These are phyloP conservation scores for Xylaria curta DNA, from an alignment of 495 filamentous ascomycete species.

Conservation along the genomic window DNA sequence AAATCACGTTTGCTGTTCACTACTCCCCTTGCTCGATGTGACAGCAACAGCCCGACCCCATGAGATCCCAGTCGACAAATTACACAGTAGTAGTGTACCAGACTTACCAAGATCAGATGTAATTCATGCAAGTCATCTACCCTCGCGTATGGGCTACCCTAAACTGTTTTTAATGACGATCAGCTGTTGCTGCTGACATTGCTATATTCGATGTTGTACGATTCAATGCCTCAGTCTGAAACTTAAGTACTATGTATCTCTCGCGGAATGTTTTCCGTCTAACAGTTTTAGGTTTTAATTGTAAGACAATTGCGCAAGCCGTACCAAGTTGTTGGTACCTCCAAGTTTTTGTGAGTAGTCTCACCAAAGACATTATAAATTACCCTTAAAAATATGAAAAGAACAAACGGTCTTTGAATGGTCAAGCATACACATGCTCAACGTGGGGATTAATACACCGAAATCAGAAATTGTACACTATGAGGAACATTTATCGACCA, in stretches of 20 bases:
- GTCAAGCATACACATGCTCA: neutral
- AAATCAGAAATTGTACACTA: neutral
- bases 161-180: neutral
- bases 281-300: neutral
- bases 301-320: conserved; percentile 6
- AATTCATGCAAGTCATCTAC: neutral
- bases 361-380: neutral
- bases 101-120: neutral
- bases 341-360: neutral
- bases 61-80: conserved; percentile 3
- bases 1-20: neutral
- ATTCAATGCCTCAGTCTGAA: neutral
- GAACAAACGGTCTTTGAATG: neutral
- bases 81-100: neutral
- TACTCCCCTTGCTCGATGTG: neutral
- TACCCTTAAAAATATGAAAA: neutral
- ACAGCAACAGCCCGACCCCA: conserved; percentile 5
- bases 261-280: neutral
- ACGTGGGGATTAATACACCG: neutral
- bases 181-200: conserved; percentile 6
- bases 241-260: neutral
- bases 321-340: conserved; percentile 13
- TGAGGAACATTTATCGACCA: neutral
- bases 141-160: neutral
- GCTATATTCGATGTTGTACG: neutral